These are phyloP conservation scores for Kazachstania kunashirensis DNA, from an alignment of 805 yeast genomes.

Conservation along the genomic window DNA sequence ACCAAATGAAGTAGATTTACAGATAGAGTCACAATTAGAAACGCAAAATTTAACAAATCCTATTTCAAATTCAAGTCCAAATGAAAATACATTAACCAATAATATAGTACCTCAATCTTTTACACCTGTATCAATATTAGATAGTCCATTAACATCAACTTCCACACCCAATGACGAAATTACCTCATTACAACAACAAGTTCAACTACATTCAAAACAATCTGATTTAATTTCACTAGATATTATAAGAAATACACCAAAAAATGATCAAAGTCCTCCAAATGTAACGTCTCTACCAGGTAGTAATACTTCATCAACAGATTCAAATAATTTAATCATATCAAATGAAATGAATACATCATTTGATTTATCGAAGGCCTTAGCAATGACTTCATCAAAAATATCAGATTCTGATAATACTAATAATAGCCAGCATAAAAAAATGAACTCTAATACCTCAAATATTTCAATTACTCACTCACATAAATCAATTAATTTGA, in stretches of 20 bases:
- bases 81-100: not conserved
- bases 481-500: not conserved
- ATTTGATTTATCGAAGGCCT: conserved; percentile 6
- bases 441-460: not conserved
- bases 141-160: not conserved
- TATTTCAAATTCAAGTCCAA: not conserved
- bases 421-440: not conserved
- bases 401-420: not conserved
- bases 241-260: too few species aligned
- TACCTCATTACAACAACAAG: too few species aligned
- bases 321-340: not conserved
- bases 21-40: conserved; percentile 2
- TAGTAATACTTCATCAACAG: not conserved
- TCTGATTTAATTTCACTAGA: too few species aligned
- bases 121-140: not conserved
- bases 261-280: too few species aligned
- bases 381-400: conserved; percentile 3
- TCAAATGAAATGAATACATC: conserved; percentile 3
- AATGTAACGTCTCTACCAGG: not conserved
- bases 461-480: not conserved
- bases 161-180: not conserved
- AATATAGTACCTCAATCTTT: not conserved
- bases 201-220: too few species aligned
- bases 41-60: not conserved
- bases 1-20: conserved; percentile 3